Conservation (phyloP, 2,329 filamentous ascomycete genomes). For the Botryosphaeria agaves region DNA sequence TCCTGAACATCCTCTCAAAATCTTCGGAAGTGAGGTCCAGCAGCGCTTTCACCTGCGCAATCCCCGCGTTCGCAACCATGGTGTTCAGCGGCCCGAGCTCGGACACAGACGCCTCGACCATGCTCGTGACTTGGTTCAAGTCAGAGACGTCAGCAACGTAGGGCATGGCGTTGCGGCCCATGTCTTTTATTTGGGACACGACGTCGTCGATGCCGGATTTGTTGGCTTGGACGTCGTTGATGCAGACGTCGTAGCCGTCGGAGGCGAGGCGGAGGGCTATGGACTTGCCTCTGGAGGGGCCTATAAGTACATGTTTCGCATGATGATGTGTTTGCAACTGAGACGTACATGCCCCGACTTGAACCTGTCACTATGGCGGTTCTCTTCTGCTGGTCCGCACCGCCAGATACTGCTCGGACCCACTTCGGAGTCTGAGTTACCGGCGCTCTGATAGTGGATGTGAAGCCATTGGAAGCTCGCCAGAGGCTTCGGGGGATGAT, state of each 20-base stretch:
- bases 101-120: slow-evolving; percentile 35
- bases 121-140: slow-evolving; percentile 30
- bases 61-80: slow-evolving; percentile 45
- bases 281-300: slow-evolving; percentile 34
- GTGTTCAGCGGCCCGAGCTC: slow-evolving; percentile 35
- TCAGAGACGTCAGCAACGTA: slow-evolving; percentile 45
- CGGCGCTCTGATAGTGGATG: neutral
- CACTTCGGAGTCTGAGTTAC: slow-evolving; percentile 1
- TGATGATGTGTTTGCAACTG: too few species aligned
- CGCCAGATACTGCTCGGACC: slow-evolving; percentile 3
- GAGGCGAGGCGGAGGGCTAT: slow-evolving; percentile 45
- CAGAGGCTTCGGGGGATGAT: neutral
- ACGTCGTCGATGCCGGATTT: slow-evolving; percentile 32
- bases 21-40: slow-evolving; percentile 41
- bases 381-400: slow-evolving; percentile 1
- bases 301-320: too few species aligned
- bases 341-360: slow-evolving; percentile 14
- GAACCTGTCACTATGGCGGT: slow-evolving; percentile 19
- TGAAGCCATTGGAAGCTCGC: neutral
- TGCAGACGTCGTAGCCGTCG: slow-evolving; percentile 48
- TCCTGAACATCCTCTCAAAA: slow-evolving; percentile 39
- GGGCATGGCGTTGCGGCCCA: slow-evolving; percentile 36
- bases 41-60: slow-evolving; percentile 37
- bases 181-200: slow-evolving; percentile 32
- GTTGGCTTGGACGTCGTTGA: slow-evolving; percentile 44